phyloP scores from a whole-genome alignment of 1,284 basidiomycete species.

The Testicularia cyperi region DNA sequence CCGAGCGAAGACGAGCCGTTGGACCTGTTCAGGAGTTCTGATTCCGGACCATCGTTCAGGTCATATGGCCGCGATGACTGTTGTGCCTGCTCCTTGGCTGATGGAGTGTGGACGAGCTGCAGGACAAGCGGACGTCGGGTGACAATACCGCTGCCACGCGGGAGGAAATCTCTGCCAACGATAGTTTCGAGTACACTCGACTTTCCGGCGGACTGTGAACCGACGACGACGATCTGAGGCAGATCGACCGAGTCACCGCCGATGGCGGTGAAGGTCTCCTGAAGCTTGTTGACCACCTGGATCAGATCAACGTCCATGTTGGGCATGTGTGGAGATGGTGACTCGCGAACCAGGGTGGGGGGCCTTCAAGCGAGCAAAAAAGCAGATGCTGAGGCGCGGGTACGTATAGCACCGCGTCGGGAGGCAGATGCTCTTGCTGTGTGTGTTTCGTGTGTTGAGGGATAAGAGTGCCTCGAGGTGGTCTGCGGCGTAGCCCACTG shows the following conservation, averaged over 20 bases:
- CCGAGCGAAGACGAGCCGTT: conserved; percentile 5
- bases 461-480: too few relatives aligned
- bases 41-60: conserved; percentile 11
- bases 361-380: too few relatives aligned
- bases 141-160: conserved; percentile 89
- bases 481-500: too few relatives aligned
- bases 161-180: conserved; percentile 82
- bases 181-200: conserved; percentile 69
- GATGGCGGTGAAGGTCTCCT: conserved; percentile 63
- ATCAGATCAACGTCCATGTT: conserved; percentile 72
- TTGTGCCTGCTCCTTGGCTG: conserved; percentile 56
- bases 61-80: conserved; percentile 24
- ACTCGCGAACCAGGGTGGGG: too few relatives aligned
- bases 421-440: too few relatives aligned
- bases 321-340: too few relatives aligned
- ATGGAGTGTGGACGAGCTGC: conserved; percentile 80
- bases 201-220: conserved; percentile 65
- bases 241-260: conserved; percentile 66
- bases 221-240: conserved; percentile 62
- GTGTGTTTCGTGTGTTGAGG: too few relatives aligned
- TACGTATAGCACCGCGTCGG: too few relatives aligned
- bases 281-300: conserved; percentile 90
- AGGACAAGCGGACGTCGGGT: conserved; percentile 91
- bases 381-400: too few relatives aligned
- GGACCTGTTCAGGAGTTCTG: conserved; percentile 19